Conservation (phyloP, 805 yeast species). For the Kuraishia piskuri region DNA sequence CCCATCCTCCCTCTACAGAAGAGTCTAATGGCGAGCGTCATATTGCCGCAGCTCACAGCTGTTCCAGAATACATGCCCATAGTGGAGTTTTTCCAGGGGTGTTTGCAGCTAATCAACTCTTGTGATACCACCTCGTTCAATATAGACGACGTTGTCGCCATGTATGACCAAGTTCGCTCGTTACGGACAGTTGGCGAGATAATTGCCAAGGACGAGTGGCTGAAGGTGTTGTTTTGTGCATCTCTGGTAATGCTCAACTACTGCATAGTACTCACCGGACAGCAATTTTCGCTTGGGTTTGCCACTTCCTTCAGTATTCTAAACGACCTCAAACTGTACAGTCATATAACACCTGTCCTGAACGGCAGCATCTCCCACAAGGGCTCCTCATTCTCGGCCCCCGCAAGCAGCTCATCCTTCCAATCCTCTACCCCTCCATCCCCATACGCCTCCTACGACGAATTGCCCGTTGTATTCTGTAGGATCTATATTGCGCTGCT, state of each 20-base stretch:
- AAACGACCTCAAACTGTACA: conserved; percentile 46
- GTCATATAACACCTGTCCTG: background rate
- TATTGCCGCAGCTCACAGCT: conserved; percentile 16
- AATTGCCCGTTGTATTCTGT: background rate
- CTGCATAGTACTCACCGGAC: conserved; percentile 50
- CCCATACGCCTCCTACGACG: conserved; percentile 2
- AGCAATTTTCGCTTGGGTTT: conserved; percentile 48
- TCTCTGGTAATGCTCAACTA: conserved; percentile 42
- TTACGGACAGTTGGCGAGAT: conserved; percentile 25
- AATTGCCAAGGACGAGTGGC: conserved; percentile 17
- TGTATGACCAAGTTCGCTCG: conserved; percentile 26
- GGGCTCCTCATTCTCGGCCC: conserved; percentile 13
- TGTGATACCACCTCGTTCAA: conserved; percentile 14
- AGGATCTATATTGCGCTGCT: conserved; percentile 40
- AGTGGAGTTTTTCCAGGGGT: conserved; percentile 30
- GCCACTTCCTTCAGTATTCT: conserved; percentile 44
- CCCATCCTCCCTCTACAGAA: conserved; percentile 35
- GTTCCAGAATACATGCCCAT: conserved; percentile 21
- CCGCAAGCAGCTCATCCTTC: background rate
- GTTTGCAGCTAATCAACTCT: conserved; percentile 30
- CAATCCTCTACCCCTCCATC: conserved; percentile 5
- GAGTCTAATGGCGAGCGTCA: conserved; percentile 15
- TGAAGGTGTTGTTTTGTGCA: conserved; percentile 25
- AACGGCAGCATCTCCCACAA: conserved; percentile 12
- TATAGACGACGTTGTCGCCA: conserved; percentile 23